Conservation (phyloP, 2,329 filamentous ascomycete species). For the Colletotrichum sp. region DNA sequence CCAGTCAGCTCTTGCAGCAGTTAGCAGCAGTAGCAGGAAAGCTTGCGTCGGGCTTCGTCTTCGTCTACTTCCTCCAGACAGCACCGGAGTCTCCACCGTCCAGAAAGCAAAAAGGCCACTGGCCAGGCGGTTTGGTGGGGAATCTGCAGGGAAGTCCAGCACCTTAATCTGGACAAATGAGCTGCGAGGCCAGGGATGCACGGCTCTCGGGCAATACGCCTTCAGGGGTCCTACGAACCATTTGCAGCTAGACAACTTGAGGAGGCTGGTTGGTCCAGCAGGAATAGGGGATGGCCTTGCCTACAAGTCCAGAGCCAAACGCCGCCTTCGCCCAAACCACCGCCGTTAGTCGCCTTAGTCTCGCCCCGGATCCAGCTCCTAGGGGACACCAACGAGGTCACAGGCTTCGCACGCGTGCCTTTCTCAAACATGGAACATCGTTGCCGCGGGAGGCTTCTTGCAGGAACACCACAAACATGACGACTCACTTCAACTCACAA, state of each 20-base stretch:
- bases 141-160: conserved; percentile 2
- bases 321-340: neutral
- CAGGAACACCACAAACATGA: neutral
- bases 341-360: conserved; percentile 15
- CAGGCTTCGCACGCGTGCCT: conserved; percentile 3
- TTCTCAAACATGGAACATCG: conserved; percentile 1
- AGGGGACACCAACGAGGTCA: neutral
- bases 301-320: neutral
- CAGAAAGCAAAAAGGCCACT: conserved; percentile 9
- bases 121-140: conserved; percentile 8
- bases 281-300: conserved; percentile 4
- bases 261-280: conserved; percentile 8
- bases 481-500: neutral
- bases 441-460: neutral
- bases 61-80: neutral
- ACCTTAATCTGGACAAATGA: conserved; percentile 21
- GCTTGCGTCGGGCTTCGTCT: neutral
- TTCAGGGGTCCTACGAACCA: conserved; percentile 12
- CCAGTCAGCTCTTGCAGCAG: neutral
- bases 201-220: conserved; percentile 11
- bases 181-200: neutral
- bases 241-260: conserved; percentile 1
- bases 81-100: neutral
- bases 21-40: neutral
- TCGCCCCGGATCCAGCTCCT: neutral